Evolutionary conservation across 2,329 filamentous ascomycete genomes (phyloP).

Genomic region (Aspergillus spinulosporus): DNA sequence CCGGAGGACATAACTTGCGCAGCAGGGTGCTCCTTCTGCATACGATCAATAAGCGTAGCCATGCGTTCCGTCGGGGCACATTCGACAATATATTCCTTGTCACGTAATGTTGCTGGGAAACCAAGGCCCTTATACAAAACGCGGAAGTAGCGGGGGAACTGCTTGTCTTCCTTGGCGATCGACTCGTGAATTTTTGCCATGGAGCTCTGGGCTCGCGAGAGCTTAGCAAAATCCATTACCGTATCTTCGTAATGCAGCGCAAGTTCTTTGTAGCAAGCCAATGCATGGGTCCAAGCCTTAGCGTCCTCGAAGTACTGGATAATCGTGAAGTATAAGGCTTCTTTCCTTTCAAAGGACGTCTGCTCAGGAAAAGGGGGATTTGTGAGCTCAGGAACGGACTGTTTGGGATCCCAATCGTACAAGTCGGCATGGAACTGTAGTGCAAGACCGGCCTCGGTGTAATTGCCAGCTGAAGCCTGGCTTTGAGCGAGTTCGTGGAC

Average conservation of each 20-base stretch:
- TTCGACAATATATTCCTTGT: slow-evolving; percentile 93
- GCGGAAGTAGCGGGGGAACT: slow-evolving; percentile 83
- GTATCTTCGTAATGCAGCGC: slow-evolving; percentile 88
- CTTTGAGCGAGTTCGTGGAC: slow-evolving; percentile 85
- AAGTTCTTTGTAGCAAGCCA: slow-evolving; percentile 86
- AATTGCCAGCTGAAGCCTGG: slow-evolving; percentile 73
- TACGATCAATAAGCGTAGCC: slow-evolving; percentile 80
- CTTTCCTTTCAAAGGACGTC: slow-evolving; percentile 87
- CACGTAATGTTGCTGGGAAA: slow-evolving; percentile 75
- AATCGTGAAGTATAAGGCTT: slow-evolving; percentile 88
- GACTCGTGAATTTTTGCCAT: slow-evolving; percentile 91
- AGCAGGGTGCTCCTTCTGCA: slow-evolving; percentile 85
- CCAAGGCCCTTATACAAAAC: slow-evolving; percentile 87
- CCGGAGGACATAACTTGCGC: slow-evolving; percentile 75
- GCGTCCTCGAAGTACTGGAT: slow-evolving; percentile 93
- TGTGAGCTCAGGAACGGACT: slow-evolving; percentile 62
- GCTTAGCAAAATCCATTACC: slow-evolving; percentile 85
- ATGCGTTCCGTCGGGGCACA: slow-evolving; percentile 74
- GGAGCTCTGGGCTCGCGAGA: slow-evolving; percentile 83
- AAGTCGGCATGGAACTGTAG: slow-evolving; percentile 87
- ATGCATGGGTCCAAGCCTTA: slow-evolving; percentile 86
- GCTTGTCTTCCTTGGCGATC: slow-evolving; percentile 76
- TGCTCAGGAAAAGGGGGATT: slow-evolving; percentile 82
- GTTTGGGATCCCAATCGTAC: slow-evolving; percentile 83
- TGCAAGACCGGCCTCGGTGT: slow-evolving; percentile 84